Evolutionary conservation across 805 yeast genomes (phyloP).

Genomic region (Metschnikowia amazonensis): DNA sequence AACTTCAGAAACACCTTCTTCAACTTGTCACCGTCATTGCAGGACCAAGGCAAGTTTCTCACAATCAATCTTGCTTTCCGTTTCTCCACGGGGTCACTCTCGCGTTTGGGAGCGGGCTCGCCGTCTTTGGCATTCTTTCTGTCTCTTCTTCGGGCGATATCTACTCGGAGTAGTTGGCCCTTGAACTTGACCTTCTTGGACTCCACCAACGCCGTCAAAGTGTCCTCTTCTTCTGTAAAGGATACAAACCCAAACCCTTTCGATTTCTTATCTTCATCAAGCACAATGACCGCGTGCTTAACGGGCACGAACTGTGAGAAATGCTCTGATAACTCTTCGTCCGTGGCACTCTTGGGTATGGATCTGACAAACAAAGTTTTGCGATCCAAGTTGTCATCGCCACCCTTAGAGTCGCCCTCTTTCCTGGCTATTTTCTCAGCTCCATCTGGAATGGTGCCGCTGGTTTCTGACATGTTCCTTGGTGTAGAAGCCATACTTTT

Average conservation of each 20-base stretch:
- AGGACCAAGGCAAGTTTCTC: constrained; percentile 95
- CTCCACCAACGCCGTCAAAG: constrained; percentile 65
- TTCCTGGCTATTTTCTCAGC: neutral
- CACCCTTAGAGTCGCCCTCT: neutral
- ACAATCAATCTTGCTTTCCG: constrained; percentile 84
- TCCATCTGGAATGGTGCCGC: neutral
- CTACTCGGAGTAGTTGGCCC: constrained; percentile 66
- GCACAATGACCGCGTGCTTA: constrained; percentile 89
- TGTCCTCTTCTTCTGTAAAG: constrained; percentile 81
- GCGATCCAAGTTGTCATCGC: constrained; percentile 42
- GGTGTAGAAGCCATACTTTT: neutral
- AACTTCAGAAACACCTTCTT: constrained; percentile 66
- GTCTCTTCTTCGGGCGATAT: constrained; percentile 88
- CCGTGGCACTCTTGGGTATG: constrained; percentile 75
- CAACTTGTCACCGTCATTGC: constrained; percentile 70
- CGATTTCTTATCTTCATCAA: constrained; percentile 69
- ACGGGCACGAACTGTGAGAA: constrained; percentile 94
- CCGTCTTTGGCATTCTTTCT: constrained; percentile 42
- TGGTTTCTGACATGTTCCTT: constrained; percentile 1
- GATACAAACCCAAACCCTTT: constrained; percentile 96
- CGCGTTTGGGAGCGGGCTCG: constrained; percentile 18
- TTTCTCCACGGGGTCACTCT: constrained; percentile 50
- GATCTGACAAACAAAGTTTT: constrained; percentile 81
- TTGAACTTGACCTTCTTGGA: constrained; percentile 65
- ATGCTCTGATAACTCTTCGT: constrained; percentile 75